These are phyloP conservation scores for Camellia lanceoleosa DNA, from an alignment of 148 eudicot species.

Conservation along the genomic window DNA sequence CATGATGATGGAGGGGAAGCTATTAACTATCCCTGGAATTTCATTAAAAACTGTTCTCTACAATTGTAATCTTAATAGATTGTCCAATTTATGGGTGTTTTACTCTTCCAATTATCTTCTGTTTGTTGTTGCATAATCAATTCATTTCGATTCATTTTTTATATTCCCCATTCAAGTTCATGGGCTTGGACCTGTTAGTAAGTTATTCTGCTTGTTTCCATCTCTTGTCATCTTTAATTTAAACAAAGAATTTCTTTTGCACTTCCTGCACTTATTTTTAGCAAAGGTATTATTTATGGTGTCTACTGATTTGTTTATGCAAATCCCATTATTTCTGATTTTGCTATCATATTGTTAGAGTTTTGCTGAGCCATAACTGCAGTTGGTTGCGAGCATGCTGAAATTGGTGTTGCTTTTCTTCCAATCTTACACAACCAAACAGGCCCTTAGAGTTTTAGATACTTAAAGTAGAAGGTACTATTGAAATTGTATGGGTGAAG, in stretches of 20 bases:
- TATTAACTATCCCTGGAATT: background rate
- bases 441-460: background rate
- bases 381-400: background rate
- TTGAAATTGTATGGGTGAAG: background rate
- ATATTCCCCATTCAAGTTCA: conserved; percentile 1
- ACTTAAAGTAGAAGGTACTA: background rate
- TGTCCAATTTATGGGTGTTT: background rate
- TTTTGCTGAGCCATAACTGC: background rate
- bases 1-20: background rate
- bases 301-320: background rate
- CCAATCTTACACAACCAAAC: background rate
- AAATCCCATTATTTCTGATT: background rate
- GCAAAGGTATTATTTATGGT: background rate
- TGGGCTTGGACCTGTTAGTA: background rate
- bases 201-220: background rate
- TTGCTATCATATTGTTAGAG: background rate
- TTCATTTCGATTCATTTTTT: background rate
- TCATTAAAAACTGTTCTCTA: background rate
- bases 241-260: background rate
- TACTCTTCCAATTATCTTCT: background rate
- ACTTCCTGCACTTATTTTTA: background rate
- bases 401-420: conserved; percentile 8
- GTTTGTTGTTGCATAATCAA: background rate
- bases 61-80: background rate
- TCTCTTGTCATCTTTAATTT: background rate